Conservation (phyloP, 768 basidiomycete genomes). For the Naganishia onofrii region DNA sequence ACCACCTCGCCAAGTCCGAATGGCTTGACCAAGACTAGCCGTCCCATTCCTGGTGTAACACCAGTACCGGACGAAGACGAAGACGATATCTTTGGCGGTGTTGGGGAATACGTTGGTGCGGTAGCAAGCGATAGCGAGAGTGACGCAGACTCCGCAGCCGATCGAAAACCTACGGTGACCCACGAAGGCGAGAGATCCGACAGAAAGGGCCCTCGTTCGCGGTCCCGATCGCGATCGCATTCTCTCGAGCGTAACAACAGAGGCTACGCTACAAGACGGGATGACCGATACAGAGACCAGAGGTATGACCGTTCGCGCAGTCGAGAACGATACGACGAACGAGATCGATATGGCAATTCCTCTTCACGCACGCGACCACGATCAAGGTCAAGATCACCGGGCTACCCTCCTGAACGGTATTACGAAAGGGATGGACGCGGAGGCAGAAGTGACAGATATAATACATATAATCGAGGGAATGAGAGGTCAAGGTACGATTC, state of each 20-base stretch:
- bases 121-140: conserved; percentile 54
- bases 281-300: not conserved
- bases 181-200: not conserved
- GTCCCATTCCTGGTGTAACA: conserved; percentile 33
- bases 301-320: conserved; percentile 1
- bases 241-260: not conserved
- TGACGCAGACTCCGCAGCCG: conserved; percentile 4
- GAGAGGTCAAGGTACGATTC: conserved; percentile 12
- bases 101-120: conserved; percentile 75
- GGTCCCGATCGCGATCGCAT: conserved; percentile 24
- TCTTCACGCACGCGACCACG: not conserved
- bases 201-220: conserved; percentile 17
- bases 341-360: conserved; percentile 25
- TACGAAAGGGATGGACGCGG: conserved; percentile 9
- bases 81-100: conserved; percentile 82
- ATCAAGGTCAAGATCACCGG: conserved; percentile 26
- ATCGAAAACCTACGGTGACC: not conserved
- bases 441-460: conserved; percentile 1
- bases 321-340: conserved; percentile 8
- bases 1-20: not conserved
- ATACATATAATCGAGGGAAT: conserved; percentile 22
- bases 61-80: conserved; percentile 58
- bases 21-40: not conserved
- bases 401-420: conserved; percentile 1
- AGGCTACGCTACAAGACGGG: not conserved